Evolutionary conservation across 2,329 filamentous ascomycete genomes (phyloP).

Genomic region (Penicillium sp.): DNA sequence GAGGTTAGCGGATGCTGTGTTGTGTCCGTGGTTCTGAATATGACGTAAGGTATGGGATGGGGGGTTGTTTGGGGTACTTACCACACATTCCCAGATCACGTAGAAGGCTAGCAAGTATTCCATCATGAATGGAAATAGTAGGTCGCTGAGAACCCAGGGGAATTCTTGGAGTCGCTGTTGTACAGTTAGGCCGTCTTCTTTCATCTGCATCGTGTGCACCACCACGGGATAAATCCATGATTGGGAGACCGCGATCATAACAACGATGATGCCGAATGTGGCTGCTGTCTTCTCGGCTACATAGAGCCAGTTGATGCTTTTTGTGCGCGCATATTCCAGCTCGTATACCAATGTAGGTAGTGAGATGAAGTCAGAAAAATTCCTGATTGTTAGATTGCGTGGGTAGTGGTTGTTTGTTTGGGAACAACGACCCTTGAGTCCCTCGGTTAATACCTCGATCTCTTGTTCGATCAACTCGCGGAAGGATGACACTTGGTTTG

Average conservation of each 20-base stretch:
- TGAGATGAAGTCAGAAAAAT: conserved; percentile 72
- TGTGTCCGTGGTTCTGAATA: too few species aligned
- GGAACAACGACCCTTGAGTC: conserved; percentile 65
- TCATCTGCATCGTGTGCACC: conserved; percentile 68
- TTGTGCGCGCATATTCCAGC: conserved; percentile 70
- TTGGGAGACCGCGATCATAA: conserved; percentile 79
- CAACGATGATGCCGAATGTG: conserved; percentile 66
- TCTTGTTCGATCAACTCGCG: conserved; percentile 67
- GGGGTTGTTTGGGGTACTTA: conserved; percentile 5
- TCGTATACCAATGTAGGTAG: conserved; percentile 79
- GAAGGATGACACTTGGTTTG: conserved; percentile 62
- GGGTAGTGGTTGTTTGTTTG: conserved; percentile 60
- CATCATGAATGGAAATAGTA: conserved; percentile 77
- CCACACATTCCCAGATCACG: conserved; percentile 73
- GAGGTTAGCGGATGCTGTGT: not conserved
- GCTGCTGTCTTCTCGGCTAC: conserved; percentile 71
- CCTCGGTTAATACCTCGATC: conserved; percentile 63
- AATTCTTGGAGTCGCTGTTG: conserved; percentile 65
- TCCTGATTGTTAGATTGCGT: conserved; percentile 64
- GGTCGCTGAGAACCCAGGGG: conserved; percentile 72
- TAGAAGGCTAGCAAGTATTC: conserved; percentile 79
- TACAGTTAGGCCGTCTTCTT: conserved; percentile 57
- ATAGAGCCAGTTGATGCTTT: conserved; percentile 72
- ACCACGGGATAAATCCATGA: conserved; percentile 77
- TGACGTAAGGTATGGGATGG: not conserved